Conservation (phyloP, 2,329 filamentous ascomycete species). For the Hypomyces rosellus region DNA sequence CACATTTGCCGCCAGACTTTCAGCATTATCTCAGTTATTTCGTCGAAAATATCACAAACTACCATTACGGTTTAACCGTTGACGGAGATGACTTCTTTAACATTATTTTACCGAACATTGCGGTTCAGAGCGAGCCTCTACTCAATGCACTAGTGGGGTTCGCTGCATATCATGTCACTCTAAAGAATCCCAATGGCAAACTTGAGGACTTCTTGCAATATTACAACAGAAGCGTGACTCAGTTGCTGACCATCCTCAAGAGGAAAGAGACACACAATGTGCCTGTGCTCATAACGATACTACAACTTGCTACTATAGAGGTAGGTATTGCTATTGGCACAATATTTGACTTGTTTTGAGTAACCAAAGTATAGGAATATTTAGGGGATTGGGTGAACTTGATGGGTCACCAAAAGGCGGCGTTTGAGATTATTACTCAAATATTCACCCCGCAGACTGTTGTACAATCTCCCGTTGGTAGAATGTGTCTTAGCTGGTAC, state of each 20-base stretch:
- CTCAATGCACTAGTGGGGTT: constrained; percentile 85
- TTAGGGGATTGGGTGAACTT: constrained; percentile 94
- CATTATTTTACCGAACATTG: constrained; percentile 62
- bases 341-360: background rate
- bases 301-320: constrained; percentile 91
- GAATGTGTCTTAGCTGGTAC: constrained; percentile 83
- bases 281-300: constrained; percentile 74
- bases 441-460: constrained; percentile 73
- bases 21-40: constrained; percentile 76
- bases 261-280: constrained; percentile 64
- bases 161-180: constrained; percentile 75
- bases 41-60: constrained; percentile 66
- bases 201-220: constrained; percentile 80
- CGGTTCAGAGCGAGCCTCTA: constrained; percentile 68
- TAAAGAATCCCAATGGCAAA: constrained; percentile 63
- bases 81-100: constrained; percentile 70
- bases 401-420: constrained; percentile 86
- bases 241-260: constrained; percentile 66
- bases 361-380: constrained; percentile 61
- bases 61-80: constrained; percentile 74
- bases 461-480: constrained; percentile 62
- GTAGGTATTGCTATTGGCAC: constrained; percentile 41
- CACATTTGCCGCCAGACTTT: constrained; percentile 60
- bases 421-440: constrained; percentile 70
- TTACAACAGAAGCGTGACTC: constrained; percentile 80